Evolutionary conservation across 768 basidiomycete genomes (phyloP), one percentile per base, ranked within the genome.

Genomic region (Tulasnella sp.): DNA sequence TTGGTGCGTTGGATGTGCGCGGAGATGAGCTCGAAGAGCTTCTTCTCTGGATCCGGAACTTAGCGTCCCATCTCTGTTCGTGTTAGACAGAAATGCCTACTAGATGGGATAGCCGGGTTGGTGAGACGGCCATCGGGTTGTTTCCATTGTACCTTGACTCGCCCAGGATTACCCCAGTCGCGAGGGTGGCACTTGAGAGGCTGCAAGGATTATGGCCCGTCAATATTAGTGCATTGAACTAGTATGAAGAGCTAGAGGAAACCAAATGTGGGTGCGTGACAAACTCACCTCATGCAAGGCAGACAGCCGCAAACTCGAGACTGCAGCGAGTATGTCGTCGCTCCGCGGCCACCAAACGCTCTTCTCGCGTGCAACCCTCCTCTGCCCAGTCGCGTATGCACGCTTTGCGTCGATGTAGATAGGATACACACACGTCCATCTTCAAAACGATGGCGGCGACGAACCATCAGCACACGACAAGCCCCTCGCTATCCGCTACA

Each of bases 111-210:
- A n/a, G 82, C 81, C 2, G 87, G 85, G 80, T 93, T 91, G 77
- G 91, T 83, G 11, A 91, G 85, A 42, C 83, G 80, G 0, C 87
- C 93, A 77, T 93, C 91, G 14, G 58, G 58, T 82, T 91, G 91
- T 87, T 93, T 94, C 91, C 92, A 94, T 81, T 93, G 93, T 31
- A 99, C 93, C 79, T 94, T 89, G 77, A 99, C 94, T 34, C 97
- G 88, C 11, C 97, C 97, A 0, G 97, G 97, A 82, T 99, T 99
- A 81, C 93, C 96, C 97, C 97, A 99, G 83, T 99, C 97, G 72
- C 93, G 88, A 14, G 97, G 97, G 81, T 99, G 97, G 36, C 88
- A 85, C 83, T 96, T 98, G 81, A 89, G 88, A 34, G 84, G 82
- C 85, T 86, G 77, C 39, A 73, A 25, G 22, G 25, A 64, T 12